These are phyloP conservation scores for Pseudofabraea citricarpa DNA, from an alignment of 2,329 filamentous ascomycete species.

Conservation along the genomic window DNA sequence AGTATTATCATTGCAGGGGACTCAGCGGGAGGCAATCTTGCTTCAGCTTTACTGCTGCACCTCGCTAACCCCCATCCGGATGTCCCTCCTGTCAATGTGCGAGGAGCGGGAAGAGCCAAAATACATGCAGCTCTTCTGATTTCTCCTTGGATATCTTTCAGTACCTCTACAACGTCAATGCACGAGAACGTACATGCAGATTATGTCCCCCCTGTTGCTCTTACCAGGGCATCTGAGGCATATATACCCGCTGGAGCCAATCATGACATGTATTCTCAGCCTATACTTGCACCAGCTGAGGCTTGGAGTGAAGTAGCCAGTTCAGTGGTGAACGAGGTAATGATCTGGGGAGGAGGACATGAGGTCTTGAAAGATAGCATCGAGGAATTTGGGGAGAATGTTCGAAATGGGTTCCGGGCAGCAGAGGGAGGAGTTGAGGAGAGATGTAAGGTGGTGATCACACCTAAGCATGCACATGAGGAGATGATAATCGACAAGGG, in stretches of 20 bases:
- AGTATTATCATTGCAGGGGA: neutral
- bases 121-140: neutral
- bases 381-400: neutral
- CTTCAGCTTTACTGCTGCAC: neutral
- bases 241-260: neutral
- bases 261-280: neutral
- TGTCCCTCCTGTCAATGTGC: neutral
- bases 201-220: neutral
- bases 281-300: neutral
- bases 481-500: conserved; percentile 1
- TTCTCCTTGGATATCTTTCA: conserved; percentile 1
- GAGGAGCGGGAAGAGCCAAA: no score
- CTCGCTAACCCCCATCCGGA: neutral
- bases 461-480: neutral
- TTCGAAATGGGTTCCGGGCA: neutral
- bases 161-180: neutral
- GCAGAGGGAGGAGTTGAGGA: neutral
- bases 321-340: neutral
- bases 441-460: neutral
- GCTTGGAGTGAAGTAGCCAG: neutral
- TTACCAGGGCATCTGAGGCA: neutral
- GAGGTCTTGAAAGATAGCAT: neutral
- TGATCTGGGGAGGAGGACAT: neutral
- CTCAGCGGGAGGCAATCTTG: conserved; percentile 1
- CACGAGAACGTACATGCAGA: neutral